These are phyloP conservation scores for Kurtzmaniella cleridarum DNA, from an alignment of 805 yeast species.

Conservation along the genomic window DNA sequence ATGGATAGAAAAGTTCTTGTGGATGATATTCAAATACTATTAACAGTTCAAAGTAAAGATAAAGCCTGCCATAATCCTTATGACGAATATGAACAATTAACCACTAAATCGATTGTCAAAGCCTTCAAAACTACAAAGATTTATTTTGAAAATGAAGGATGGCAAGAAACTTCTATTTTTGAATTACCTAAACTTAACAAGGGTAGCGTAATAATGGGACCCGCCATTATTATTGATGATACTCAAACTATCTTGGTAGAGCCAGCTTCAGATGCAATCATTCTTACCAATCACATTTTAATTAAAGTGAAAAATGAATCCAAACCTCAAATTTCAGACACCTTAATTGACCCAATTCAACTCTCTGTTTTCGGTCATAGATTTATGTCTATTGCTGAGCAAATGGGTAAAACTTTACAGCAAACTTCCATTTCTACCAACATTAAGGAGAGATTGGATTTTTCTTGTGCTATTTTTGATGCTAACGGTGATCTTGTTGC, in stretches of 20 bases:
- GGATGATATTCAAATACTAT: constrained; percentile 38
- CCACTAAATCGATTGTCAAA: constrained; percentile 8
- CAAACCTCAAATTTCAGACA: constrained; percentile 16
- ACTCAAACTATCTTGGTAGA: constrained; percentile 27
- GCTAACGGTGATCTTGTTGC: constrained; percentile 39
- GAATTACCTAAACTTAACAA: constrained; percentile 16
- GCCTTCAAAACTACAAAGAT: constrained; percentile 8
- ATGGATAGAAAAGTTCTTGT: constrained; percentile 30
- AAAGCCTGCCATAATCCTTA: constrained; percentile 50
- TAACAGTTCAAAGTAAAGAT: constrained; percentile 55
- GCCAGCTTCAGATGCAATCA: constrained; percentile 25
- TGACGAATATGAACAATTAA: constrained; percentile 21
- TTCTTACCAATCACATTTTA: constrained; percentile 24
- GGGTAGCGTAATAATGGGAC: constrained; percentile 21
- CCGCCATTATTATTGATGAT: constrained; percentile 31
- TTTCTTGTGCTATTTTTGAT: constrained; percentile 42
- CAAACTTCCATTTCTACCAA: constrained; percentile 43
- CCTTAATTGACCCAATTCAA: constrained; percentile 31
- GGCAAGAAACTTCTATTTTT: constrained; percentile 21
- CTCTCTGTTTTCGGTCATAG: constrained; percentile 38
- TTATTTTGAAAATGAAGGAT: constrained; percentile 27
- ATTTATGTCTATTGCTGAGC: constrained; percentile 36
- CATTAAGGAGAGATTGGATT: constrained; percentile 40
- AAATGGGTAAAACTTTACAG: constrained; percentile 41
- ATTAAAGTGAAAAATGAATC: constrained; percentile 22